These are phyloP conservation scores for Bryoglossum gracile DNA, from an alignment of 495 filamentous ascomycete genomes.

Conservation along the genomic window DNA sequence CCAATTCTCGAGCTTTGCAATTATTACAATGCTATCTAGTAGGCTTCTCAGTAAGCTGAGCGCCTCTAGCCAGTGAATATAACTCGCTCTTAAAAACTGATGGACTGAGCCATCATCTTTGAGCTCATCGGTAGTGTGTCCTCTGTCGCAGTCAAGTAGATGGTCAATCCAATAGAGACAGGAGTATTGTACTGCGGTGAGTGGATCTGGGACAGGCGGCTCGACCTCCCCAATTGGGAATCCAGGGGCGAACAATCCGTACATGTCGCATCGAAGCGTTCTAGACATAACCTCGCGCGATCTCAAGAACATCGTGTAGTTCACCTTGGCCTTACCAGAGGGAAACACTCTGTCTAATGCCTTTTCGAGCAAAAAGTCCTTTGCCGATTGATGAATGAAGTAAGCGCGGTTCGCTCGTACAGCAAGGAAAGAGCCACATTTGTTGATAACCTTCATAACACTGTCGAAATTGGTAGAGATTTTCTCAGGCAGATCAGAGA, in stretches of 20 bases:
- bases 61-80: background rate
- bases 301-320: slow-evolving; percentile 23
- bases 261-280: slow-evolving; percentile 27
- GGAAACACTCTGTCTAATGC: slow-evolving; percentile 19
- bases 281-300: slow-evolving; percentile 26
- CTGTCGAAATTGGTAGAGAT: slow-evolving; percentile 13
- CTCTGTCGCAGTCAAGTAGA: slow-evolving; percentile 4
- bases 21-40: slow-evolving; percentile 1
- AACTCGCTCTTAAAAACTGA: background rate
- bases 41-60: slow-evolving; percentile 6
- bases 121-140: background rate
- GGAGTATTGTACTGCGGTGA: slow-evolving; percentile 22
- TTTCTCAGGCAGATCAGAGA: slow-evolving; percentile 4
- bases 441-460: slow-evolving; percentile 19
- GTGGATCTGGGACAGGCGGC: slow-evolving; percentile 13
- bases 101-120: background rate
- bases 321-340: slow-evolving; percentile 12
- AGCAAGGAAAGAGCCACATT: slow-evolving; percentile 25
- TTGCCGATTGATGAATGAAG: slow-evolving; percentile 29
- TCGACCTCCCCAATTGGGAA: background rate
- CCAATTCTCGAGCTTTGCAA: slow-evolving; percentile 6
- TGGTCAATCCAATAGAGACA: slow-evolving; percentile 28
- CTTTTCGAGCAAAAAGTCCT: slow-evolving; percentile 24
- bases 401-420: slow-evolving; percentile 20
- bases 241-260: slow-evolving; percentile 14